Evolutionary conservation across 116 monocot species (phyloP), one percentile per base, ranked within the genome.

Genomic region (Zostera marina): DNA sequence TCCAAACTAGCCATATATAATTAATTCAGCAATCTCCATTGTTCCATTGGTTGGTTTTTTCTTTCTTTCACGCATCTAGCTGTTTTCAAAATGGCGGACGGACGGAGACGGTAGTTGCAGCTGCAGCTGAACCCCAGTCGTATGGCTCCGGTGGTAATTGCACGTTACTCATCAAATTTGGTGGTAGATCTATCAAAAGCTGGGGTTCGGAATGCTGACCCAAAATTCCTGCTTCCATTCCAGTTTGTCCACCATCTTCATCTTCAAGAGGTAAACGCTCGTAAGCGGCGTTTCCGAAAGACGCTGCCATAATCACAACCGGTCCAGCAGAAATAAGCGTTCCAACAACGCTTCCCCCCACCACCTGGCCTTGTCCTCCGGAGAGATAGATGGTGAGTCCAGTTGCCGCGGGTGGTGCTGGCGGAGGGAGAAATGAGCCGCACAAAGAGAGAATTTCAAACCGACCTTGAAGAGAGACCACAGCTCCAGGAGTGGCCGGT

Each of bases 401-500:
- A 0, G 75, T 75, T 6, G 79, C 79, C 10, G 63, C 79, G 9
- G 79, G 75, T 8, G 75, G 79, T 16, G 79, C 79, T 0, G 79
- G 79, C 44, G 75, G 71, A 5, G 79, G 79, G 16, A 79, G 61
- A 25, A 86, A 86, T 1, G 86, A 86, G 0, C 86, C 86, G 10
- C 70, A 67, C 42, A 86, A 73, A 1, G 86, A 78, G n/a, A 86
- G 74, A 64, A 86, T 86, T 56, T 86, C 86, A 61, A 79, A 86
- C 3, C 81, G 67, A 32, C 86, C 86, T 43, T 78, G 78, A 41
- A 86, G 81, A 7, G 66, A 66, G 47, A 86, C 76, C 9, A 81
- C 81, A 17, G 77, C 45, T 21, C 81, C 64, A 10, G 67, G 58
- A 0, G 86, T 43, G 0, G 64, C 72, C 1, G 86, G 81, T 55